Evolutionary conservation across 1,284 basidiomycete genomes (phyloP).

Genomic region (Kalmanozyma brasiliensis): DNA sequence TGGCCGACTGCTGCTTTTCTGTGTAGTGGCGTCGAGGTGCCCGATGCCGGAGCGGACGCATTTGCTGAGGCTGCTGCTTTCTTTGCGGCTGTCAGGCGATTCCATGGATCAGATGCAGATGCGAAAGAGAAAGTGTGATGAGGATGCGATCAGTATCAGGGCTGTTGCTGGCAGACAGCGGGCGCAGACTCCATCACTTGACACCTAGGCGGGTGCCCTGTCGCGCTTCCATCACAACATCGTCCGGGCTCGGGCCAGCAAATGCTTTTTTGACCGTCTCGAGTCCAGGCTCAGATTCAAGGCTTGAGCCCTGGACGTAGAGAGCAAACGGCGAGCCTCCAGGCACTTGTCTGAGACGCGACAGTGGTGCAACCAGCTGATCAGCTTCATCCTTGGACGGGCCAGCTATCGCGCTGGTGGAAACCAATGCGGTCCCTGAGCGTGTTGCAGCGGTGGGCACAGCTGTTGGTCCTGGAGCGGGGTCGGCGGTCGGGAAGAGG

Average conservation of each 20-base stretch:
- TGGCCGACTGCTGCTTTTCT: constrained; percentile 39
- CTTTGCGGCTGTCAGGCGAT: constrained; percentile 25
- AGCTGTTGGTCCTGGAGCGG: background rate
- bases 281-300: constrained; percentile 12
- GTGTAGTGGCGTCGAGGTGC: constrained; percentile 45
- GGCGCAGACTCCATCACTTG: constrained; percentile 9
- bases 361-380: constrained; percentile 25
- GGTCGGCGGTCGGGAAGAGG: constrained; percentile 47
- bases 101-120: too few species aligned
- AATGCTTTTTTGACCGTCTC: constrained; percentile 71
- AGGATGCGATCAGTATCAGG: constrained; percentile 5
- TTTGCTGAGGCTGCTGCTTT: constrained; percentile 38
- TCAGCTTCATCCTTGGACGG: constrained; percentile 17
- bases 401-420: constrained; percentile 28
- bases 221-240: constrained; percentile 81
- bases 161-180: background rate
- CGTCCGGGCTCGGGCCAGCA: constrained; percentile 86
- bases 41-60: constrained; percentile 38
- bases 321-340: constrained; percentile 49
- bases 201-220: constrained; percentile 73
- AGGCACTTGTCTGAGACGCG: constrained; percentile 20
- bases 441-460: background rate
- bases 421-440: constrained; percentile 5
- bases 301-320: constrained; percentile 22
- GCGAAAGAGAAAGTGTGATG: background rate